Conservation (phyloP, 1,284 basidiomycete genomes). For the Pterulicium gracile region DNA sequence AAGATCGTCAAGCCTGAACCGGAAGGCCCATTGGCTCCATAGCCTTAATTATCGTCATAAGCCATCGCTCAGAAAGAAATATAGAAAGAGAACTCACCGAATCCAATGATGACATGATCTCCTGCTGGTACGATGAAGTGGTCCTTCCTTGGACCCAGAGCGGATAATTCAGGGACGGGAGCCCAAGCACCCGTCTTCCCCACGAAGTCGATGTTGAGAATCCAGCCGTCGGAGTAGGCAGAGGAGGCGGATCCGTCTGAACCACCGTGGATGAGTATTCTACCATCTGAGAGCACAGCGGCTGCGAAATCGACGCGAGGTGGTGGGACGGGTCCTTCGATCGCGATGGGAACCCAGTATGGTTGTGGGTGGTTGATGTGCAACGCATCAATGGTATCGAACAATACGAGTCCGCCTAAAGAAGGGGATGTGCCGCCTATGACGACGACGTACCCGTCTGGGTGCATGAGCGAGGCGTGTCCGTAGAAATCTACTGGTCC, state of each 20-base stretch:
- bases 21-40: conserved; percentile 38
- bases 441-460: conserved; percentile 60
- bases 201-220: conserved; percentile 32
- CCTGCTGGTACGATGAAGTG: conserved; percentile 60
- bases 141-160: conserved; percentile 54
- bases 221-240: conserved; percentile 59
- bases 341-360: conserved; percentile 39
- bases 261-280: conserved; percentile 70
- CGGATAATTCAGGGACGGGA: conserved; percentile 34
- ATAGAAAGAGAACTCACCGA: conserved; percentile 42
- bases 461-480: conserved; percentile 56
- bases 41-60: conserved; percentile 32
- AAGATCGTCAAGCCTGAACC: conserved; percentile 42
- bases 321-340: conserved; percentile 32
- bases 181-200: conserved; percentile 47
- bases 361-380: conserved; percentile 40
- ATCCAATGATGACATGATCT: conserved; percentile 60
- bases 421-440: conserved; percentile 63
- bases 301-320: conserved; percentile 64
- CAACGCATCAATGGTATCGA: conserved; percentile 53
- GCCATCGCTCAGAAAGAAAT: conserved; percentile 3
- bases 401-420: conserved; percentile 34
- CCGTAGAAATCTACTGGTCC: conserved; percentile 62
- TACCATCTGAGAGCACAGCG: conserved; percentile 38
- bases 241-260: conserved; percentile 41